Conservation (phyloP, 257 asterid genomes). For the Petunia secreta region DNA sequence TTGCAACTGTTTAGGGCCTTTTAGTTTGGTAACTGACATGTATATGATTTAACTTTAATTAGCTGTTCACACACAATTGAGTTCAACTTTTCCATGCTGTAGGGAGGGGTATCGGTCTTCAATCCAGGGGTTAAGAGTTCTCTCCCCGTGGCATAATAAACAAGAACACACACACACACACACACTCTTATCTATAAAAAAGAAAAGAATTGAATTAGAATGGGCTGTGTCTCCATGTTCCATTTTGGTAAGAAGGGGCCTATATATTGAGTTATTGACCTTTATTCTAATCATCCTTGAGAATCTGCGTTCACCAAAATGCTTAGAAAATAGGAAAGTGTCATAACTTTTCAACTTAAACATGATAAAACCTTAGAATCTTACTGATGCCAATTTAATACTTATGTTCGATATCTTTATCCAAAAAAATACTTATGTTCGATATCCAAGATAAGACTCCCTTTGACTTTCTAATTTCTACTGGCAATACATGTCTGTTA, state of each 20-base stretch:
- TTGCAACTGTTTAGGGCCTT: background rate
- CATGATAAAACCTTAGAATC: background rate
- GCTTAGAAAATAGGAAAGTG: conserved; percentile 17
- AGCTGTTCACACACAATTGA: background rate
- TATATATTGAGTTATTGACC: background rate
- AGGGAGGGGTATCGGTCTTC: conserved; percentile 5
- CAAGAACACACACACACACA: background rate
- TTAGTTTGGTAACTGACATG: background rate
- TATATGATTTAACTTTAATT: background rate
- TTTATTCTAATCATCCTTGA: background rate
- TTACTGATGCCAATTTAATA: conserved; percentile 3
- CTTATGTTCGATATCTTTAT: background rate
- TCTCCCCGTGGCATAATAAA: background rate
- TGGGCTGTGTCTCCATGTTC: background rate
- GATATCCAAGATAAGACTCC: no score
- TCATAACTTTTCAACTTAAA: background rate
- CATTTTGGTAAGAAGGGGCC: background rate
- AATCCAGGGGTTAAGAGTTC: conserved; percentile 9
- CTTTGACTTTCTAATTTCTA: background rate
- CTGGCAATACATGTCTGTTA: background rate
- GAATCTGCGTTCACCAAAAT: background rate
- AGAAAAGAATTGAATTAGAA: background rate
- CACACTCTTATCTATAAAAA: background rate
- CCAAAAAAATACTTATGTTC: no score
- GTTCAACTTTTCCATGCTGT: background rate